phyloP scores from a whole-genome alignment of 129 eudicot species.

The Tanacetum coccineum region DNA sequence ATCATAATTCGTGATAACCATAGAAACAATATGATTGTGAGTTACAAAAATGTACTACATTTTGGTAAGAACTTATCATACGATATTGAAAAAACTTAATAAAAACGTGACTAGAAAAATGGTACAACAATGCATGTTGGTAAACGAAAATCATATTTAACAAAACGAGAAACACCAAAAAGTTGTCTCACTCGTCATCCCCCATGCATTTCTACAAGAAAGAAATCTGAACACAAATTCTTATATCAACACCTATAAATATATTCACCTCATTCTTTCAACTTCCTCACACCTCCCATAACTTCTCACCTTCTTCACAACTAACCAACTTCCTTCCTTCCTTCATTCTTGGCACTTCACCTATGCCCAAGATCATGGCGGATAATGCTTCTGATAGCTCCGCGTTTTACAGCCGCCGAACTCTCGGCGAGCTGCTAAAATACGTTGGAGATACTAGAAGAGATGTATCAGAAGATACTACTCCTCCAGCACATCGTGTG shows the following conservation, averaged over 20 bases:
- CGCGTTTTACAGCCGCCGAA: slow-evolving; percentile 4
- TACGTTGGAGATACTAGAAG: slow-evolving; percentile 13
- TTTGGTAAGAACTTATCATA: no score
- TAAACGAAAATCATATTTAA: no score
- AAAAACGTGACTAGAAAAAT: no score
- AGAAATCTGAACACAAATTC: slow-evolving; percentile 24
- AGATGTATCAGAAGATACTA: neutral
- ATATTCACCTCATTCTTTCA: slow-evolving; percentile 19
- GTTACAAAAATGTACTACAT: no score
- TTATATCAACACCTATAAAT: slow-evolving; percentile 9
- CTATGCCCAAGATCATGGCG: slow-evolving; percentile 17
- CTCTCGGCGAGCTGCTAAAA: slow-evolving; percentile 22
- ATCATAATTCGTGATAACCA: no score
- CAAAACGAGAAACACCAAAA: slow-evolving; percentile 1
- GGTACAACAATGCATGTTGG: no score
- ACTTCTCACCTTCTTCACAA: slow-evolving; percentile 27
- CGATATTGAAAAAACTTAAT: no score
- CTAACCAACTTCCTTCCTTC: slow-evolving; percentile 9
- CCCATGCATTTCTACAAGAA: slow-evolving; percentile 36
- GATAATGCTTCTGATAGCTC: neutral
- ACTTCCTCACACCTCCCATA: slow-evolving; percentile 32
- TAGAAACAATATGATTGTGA: no score
- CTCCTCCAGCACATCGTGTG: slow-evolving; percentile 7
- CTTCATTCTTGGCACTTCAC: slow-evolving; percentile 5
- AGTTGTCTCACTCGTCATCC: slow-evolving; percentile 28